Percentiles rank a stretch among this genome's conserved stretches.
Evolutionary conservation across 73 alveolate species (phyloP).

Genomic region (Stentor coeruleus): DNA sequence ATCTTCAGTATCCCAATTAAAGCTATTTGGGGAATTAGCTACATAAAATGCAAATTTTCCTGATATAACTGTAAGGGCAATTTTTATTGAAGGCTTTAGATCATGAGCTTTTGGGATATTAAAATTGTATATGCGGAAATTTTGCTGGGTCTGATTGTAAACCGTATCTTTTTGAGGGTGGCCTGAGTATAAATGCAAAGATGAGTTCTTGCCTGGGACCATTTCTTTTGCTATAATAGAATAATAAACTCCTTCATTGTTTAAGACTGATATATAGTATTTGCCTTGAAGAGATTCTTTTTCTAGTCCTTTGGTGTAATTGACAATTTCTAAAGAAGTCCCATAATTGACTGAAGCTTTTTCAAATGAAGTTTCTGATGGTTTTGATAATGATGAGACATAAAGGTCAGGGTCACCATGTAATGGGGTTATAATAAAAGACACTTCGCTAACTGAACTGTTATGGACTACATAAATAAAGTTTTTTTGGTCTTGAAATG

Average conservation of each 20-base stretch:
- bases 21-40: background rate
- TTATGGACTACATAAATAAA: background rate
- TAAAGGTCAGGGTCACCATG: constrained; percentile 22
- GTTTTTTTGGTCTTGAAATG: background rate
- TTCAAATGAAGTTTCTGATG: background rate
- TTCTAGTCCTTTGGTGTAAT: background rate
- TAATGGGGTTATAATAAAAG: constrained; percentile 9
- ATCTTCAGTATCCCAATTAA: background rate
- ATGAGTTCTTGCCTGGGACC: constrained; percentile 7
- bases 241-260: background rate
- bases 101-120: background rate
- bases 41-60: constrained; percentile 19
- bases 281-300: background rate
- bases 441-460: background rate
- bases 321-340: background rate
- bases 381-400: background rate
- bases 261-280: background rate
- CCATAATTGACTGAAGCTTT: constrained; percentile 17
- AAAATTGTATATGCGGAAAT: constrained; percentile 23
- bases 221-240: background rate
- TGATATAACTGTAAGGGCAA: constrained; percentile 8
- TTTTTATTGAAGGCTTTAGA: background rate
- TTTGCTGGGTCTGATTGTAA: background rate
- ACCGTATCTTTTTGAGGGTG: constrained; percentile 26
- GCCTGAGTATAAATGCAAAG: background rate